Percentiles rank a stretch among this genome's conserved stretches.
Evolutionary conservation across 192 early-diverging fungal species (phyloP).

Genomic region (Diversispora epigaea): DNA sequence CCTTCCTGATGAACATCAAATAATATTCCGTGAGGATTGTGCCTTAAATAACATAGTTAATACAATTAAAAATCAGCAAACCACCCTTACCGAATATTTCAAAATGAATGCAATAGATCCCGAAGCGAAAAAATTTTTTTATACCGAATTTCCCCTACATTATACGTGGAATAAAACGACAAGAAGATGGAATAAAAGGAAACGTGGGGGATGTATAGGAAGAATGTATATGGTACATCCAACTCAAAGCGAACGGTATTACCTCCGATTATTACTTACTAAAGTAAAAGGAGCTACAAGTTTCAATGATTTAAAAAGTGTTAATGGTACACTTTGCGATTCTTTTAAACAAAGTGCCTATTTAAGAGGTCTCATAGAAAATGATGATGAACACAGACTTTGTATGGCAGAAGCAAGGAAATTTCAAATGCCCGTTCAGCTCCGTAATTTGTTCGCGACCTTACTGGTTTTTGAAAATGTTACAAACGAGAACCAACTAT

Average conservation of each 20-base stretch:
- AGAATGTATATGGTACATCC: background rate
- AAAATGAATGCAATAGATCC: constrained; percentile 11
- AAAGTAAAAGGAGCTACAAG: constrained; percentile 24
- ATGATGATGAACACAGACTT: no score
- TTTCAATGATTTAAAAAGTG: no score
- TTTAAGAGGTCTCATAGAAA: no score
- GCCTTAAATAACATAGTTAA: background rate
- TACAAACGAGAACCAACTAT: no score
- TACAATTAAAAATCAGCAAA: constrained; percentile 11
- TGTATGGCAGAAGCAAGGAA: no score
- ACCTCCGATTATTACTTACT: constrained; percentile 33
- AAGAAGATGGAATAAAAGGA: background rate
- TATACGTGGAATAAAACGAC: background rate
- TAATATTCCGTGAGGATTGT: background rate
- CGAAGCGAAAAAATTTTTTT: constrained; percentile 2
- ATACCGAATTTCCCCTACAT: constrained; percentile 17
- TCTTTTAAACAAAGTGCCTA: no score
- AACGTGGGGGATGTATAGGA: background rate
- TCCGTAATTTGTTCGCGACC: no score
- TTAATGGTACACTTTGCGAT: no score
- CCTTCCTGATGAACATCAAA: background rate
- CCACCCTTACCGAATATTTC: constrained; percentile 32
- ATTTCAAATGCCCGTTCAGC: no score
- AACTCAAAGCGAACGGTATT: constrained; percentile 28
- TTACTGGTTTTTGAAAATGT: no score